Percentiles rank a stretch among this genome's conserved stretches.
phyloP scores from a whole-genome alignment of 2,329 filamentous ascomycete species.

The Parascedosporium putredinis region DNA sequence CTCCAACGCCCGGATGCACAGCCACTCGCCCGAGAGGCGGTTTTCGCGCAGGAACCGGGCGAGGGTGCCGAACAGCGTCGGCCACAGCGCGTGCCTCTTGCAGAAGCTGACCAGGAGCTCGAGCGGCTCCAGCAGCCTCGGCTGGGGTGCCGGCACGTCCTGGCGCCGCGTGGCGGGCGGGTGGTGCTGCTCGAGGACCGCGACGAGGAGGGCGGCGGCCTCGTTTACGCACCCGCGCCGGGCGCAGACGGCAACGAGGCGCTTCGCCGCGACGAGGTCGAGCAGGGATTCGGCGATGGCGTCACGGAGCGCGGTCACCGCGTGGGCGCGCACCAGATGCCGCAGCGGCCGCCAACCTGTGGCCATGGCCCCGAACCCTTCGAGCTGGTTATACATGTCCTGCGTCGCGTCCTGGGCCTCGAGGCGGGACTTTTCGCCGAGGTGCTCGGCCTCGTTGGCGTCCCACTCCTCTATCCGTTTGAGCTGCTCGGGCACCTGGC shows the following conservation, averaged over 20 bases:
- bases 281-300: constrained; percentile 22
- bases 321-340: constrained; percentile 22
- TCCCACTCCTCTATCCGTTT: constrained; percentile 23
- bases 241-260: constrained; percentile 20
- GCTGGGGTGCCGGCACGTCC: constrained; percentile 1
- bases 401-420: constrained; percentile 10
- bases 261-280: constrained; percentile 11
- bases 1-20: constrained; percentile 9
- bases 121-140: constrained; percentile 2
- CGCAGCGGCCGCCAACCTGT: constrained; percentile 24
- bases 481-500: constrained; percentile 10
- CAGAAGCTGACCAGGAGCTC: constrained; percentile 8
- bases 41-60: constrained; percentile 4
- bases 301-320: constrained; percentile 17
- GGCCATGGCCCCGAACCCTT: constrained; percentile 18
- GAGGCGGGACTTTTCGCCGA: constrained; percentile 16
- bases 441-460: constrained; percentile 14
- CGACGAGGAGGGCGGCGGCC: constrained; percentile 12
- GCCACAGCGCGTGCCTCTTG: constrained; percentile 7
- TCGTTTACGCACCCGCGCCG: constrained; percentile 18
- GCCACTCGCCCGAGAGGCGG: constrained; percentile 10
- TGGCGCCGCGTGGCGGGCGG: constrained; percentile 3
- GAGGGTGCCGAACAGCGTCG: constrained; percentile 9
- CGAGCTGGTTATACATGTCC: constrained; percentile 25
- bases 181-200: constrained; percentile 4